Evolutionary conservation across 2,329 filamentous ascomycete species (phyloP), one percentile per base, ranked within the genome.

Genomic region (Fusarium sp.): DNA sequence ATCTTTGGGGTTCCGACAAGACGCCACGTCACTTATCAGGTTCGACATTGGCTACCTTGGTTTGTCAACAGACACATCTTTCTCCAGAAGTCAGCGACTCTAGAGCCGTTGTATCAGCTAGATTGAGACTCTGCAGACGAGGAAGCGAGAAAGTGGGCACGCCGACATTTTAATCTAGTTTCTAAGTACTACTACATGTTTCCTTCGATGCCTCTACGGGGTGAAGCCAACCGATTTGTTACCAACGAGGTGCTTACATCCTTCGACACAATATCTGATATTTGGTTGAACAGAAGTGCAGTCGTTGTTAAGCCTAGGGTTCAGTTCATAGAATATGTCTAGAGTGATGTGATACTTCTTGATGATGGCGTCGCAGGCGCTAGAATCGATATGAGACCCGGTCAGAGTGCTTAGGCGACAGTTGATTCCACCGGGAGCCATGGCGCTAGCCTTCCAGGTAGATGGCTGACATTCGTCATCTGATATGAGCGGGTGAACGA

Each of bases 1-100:
- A 78, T 84, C 24, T 84, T 84, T 65, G 78, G 77, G 2, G 78
- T 84, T 17, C 78, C 82, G 1, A 83, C 79, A 4, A 67, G 75
- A 17, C 68, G 73, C 7, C 81, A 83, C 57, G 74, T 78, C 10
- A 65, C 72, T 1, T 84, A 84, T 44, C 83, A 84, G 60, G 17
- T 83, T 12, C 60, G 72, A 12, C 78, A 77, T 14, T 79, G 78
- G 62, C 54, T 84, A 8, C 82, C 82, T 0, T 83, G 80, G 79
- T 80, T 77, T 50, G 42, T 81, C 38, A 79, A 75, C 32, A 74
- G 77, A 15, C 79, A 79, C 32, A 22, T 84, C 6, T 60, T 83
- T 7, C 78, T 77, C 30, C 69, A 76, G 50, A 74, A 69, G 35
- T 65, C 66, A 9, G 80, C 76, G 4, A 72, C 68, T 28, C 75